A percentile compares a stretch with the other conserved stretches of the same genome.
Conservation (phyloP, 306 rosid species). For the Citrullus mucosospermus region DNA sequence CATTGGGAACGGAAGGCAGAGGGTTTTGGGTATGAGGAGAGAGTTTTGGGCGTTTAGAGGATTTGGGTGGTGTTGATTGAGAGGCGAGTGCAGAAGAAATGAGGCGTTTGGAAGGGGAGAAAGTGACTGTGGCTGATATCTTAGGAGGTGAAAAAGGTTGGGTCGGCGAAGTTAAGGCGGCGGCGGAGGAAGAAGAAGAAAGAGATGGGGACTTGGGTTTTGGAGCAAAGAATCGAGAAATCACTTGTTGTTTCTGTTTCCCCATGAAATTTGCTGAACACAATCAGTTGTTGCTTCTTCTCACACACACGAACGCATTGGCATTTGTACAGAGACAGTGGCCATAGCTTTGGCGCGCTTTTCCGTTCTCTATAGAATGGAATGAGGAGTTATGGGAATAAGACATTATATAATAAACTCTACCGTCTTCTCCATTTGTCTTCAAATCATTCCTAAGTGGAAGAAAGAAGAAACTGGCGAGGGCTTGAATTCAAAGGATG, state of each 20-base stretch:
- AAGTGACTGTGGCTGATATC: constrained; percentile 63
- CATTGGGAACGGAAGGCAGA: constrained; percentile 18
- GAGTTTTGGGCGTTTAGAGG: constrained; percentile 44
- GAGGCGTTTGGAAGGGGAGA: constrained; percentile 77
- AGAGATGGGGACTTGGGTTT: constrained; percentile 33
- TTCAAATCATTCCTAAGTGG: no score
- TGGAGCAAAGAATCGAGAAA: constrained; percentile 85
- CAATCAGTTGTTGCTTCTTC: not conserved
- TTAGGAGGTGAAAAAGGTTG: constrained; percentile 48
- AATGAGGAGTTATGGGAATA: no score
- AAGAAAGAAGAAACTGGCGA: no score
- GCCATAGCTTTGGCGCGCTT: not conserved
- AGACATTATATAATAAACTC: not conserved
- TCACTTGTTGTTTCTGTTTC: constrained; percentile 74
- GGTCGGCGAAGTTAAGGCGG: constrained; percentile 7
- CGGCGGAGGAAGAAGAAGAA: not conserved
- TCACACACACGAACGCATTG: not conserved
- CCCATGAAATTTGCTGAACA: constrained; percentile 29
- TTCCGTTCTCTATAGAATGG: not conserved
- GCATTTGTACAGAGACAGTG: not conserved
- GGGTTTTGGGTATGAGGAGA: constrained; percentile 42
- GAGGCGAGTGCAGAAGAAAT: constrained; percentile 36
- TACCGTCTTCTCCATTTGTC: no score
- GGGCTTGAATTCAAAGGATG: no score
- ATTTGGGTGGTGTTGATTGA: constrained; percentile 14